Conservation (phyloP, 2,329 filamentous ascomycete species). For the Hymenotorrendiella dingleyae region DNA sequence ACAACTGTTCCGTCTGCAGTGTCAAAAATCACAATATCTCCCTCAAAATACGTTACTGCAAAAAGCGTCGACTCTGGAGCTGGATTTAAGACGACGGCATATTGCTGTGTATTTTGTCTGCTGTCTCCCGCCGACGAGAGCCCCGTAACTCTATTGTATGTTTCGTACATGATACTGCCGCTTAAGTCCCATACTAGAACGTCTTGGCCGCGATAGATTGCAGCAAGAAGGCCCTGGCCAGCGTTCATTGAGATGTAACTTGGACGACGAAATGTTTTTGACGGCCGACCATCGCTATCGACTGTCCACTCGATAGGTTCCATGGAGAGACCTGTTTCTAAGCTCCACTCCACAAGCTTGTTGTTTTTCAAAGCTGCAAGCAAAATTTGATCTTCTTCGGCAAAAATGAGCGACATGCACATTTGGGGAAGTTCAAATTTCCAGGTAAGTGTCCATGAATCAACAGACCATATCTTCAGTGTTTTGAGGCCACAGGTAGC, state of each 20-base stretch:
- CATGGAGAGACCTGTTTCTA: slow-evolving; percentile 4
- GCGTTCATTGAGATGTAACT: slow-evolving; percentile 20
- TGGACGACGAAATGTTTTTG: slow-evolving; percentile 8
- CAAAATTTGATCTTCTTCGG: slow-evolving; percentile 17
- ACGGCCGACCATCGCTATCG: neutral
- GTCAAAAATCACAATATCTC: slow-evolving; percentile 5
- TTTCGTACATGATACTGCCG: neutral
- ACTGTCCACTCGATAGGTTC: neutral
- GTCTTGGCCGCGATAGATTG: slow-evolving; percentile 4
- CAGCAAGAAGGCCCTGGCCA: neutral
- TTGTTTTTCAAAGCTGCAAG: slow-evolving; percentile 12
- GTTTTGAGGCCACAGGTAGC: slow-evolving; percentile 21
- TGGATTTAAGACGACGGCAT: neutral
- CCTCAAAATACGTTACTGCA: slow-evolving; percentile 4
- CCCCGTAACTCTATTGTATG: slow-evolving; percentile 2
- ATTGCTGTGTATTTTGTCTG: neutral
- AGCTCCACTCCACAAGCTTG: slow-evolving; percentile 17
- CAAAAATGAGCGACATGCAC: slow-evolving; percentile 15
- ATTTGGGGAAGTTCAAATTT: slow-evolving; percentile 15
- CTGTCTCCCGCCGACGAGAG: neutral
- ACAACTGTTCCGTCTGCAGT: neutral
- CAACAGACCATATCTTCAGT: slow-evolving; percentile 13
- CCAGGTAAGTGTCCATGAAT: too few species aligned
- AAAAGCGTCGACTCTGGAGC: neutral
- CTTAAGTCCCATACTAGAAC: slow-evolving; percentile 2